Conservation (phyloP, 2,329 filamentous ascomycete genomes). For the Eutypa lata region DNA sequence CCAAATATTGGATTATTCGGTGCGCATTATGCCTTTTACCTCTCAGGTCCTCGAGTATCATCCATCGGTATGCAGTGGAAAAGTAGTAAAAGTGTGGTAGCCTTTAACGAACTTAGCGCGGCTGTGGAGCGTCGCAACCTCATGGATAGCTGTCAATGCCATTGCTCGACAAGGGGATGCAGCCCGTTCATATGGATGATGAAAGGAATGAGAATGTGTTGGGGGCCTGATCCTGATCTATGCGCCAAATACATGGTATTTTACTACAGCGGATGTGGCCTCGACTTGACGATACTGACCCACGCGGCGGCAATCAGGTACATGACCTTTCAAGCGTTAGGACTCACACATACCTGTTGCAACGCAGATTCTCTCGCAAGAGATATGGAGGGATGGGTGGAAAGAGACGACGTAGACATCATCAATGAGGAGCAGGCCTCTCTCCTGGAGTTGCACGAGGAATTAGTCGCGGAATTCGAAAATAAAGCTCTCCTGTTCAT, state of each 20-base stretch:
- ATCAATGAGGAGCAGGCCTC: slow-evolving; percentile 1
- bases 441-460: slow-evolving; percentile 1
- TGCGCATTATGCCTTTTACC: not conserved
- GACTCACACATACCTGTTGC: not conserved
- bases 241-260: not conserved
- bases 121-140: not conserved
- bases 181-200: slow-evolving; percentile 3
- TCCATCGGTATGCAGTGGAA: not conserved
- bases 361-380: not conserved
- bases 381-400: not conserved
- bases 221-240: not conserved
- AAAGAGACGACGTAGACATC: not conserved
- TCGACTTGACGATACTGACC: not conserved
- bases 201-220: not conserved
- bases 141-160: not conserved
- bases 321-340: slow-evolving; percentile 1
- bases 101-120: not conserved
- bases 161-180: slow-evolving; percentile 1
- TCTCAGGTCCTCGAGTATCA: not conserved
- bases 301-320: not conserved
- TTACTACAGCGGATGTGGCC: not conserved
- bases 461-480: slow-evolving; percentile 1
- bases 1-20: not conserved
- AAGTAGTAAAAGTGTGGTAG: not conserved
- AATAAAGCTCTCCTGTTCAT: not conserved